Evolutionary conservation across 2,329 filamentous ascomycete species (phyloP), one percentile per base, ranked within the genome.

Genomic region (Biscogniauxia marginata): DNA sequence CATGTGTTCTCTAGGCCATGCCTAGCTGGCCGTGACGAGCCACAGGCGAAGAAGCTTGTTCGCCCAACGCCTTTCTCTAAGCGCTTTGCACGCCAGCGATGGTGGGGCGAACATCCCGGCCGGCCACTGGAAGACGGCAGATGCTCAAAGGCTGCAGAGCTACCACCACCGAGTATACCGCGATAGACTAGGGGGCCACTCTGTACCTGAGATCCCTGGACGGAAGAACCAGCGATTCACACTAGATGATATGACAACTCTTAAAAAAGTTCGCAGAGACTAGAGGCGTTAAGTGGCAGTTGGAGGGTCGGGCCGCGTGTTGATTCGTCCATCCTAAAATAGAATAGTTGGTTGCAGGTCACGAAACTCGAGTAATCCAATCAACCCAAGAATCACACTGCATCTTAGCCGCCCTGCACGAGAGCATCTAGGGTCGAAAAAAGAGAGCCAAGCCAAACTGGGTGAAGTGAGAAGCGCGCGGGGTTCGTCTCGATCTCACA

Each of bases 241-340:
- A 46, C 52, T 55, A 18, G 52, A 20, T 22, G 30, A 44, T 46
- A 45, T 9, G 49, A 39, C 25, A 46, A 22, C 34, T 39, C 53
- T 24, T n/a, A n/a, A n/a, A n/a, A n/a, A n/a, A n/a, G n/a, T n/a
- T n/a, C n/a, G 23, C 46, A 19, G n/a, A 52, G 53, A 57, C 55
- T 22, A 51, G 51, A 51, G 39, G 54, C 24, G 39, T 50, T 52
- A 54, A 56, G 47, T 58, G 48, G 34, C 24, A 45, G 53, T 53
- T 23, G 55, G 45, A 46, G 46, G 24, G 48, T 34, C 46, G 46
- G 50, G 54, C 20, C 22, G 43, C 47, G 47, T 16, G 52, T 53
- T 67, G 64, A 68, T 67, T 68, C 62, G 66, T 20, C 58, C 56
- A 48, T 59, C 56, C 60, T n/a, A 62, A 63, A 65, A 64, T 66